These are phyloP conservation scores for Dendryphion nanum DNA, from an alignment of 2,329 filamentous ascomycete species.

Conservation along the genomic window DNA sequence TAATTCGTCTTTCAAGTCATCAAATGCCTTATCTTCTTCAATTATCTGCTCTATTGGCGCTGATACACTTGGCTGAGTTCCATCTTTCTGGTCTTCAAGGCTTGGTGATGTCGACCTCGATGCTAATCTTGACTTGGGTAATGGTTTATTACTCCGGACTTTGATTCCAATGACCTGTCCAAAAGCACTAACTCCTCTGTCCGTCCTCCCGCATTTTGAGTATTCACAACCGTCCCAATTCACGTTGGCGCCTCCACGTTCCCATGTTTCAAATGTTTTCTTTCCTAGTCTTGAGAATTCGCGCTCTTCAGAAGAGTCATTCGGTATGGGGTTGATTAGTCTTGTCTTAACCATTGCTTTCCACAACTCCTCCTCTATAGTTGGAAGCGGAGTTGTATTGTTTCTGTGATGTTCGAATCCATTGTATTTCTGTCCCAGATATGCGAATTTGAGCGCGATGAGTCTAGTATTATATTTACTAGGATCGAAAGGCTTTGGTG, in stretches of 20 bases:
- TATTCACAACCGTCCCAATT: constrained; percentile 86
- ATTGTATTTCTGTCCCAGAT: constrained; percentile 86
- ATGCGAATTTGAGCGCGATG: constrained; percentile 91
- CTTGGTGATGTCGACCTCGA: constrained; percentile 8
- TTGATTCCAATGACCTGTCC: constrained; percentile 87
- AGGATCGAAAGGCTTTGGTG: constrained; percentile 65
- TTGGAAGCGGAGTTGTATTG: constrained; percentile 67
- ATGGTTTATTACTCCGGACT: constrained; percentile 75
- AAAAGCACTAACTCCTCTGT: constrained; percentile 92
- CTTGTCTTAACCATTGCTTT: constrained; percentile 80
- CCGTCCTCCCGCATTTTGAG: constrained; percentile 91
- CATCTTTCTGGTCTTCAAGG: constrained; percentile 2
- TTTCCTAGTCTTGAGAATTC: constrained; percentile 27
- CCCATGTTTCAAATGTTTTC: constrained; percentile 36
- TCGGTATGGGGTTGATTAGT: constrained; percentile 57
- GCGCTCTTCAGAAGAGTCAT: constrained; percentile 4
- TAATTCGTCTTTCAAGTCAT: constrained; percentile 77
- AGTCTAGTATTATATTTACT: constrained; percentile 78
- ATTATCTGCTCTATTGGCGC: constrained; percentile 10
- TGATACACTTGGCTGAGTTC: constrained; percentile 1
- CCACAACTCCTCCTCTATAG: constrained; percentile 92
- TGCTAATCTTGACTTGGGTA: constrained; percentile 32
- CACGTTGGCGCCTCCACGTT: constrained; percentile 49
- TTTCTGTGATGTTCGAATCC: constrained; percentile 85
- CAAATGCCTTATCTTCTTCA: constrained; percentile 44